These are phyloP conservation scores for Paralagenidium karlingii DNA, from an alignment of 352 stramenopile species.

Conservation along the genomic window DNA sequence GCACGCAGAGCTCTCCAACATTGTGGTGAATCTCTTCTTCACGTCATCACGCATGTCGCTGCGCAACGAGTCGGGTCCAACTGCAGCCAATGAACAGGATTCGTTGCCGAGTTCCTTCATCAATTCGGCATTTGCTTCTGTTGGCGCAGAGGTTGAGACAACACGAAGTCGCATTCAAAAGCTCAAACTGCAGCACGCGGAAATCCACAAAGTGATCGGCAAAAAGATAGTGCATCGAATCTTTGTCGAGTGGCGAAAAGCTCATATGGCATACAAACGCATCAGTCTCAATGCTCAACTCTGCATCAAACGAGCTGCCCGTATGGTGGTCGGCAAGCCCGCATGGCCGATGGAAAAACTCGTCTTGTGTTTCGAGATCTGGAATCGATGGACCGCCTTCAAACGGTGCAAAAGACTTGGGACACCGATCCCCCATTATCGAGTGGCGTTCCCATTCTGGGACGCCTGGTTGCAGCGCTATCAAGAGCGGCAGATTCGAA, in stretches of 20 bases:
- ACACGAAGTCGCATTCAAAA: conserved; percentile 11
- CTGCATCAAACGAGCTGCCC: conserved; percentile 52
- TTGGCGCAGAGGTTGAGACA: conserved; percentile 16
- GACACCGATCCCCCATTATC: conserved; percentile 27
- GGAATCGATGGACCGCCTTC: conserved; percentile 47
- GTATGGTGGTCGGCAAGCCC: conserved; percentile 39
- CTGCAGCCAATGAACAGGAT: conserved; percentile 5
- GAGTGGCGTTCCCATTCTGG: conserved; percentile 37
- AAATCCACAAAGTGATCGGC: conserved; percentile 27
- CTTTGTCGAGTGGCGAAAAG: conserved; percentile 49
- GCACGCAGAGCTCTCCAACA: conserved; percentile 22
- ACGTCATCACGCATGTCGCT: conserved; percentile 12
- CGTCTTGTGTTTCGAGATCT: conserved; percentile 51
- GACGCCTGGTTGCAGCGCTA: conserved; percentile 67
- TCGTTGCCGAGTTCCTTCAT: conserved; percentile 33
- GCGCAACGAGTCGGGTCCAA: background rate
- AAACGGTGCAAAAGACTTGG: conserved; percentile 27
- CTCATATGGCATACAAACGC: conserved; percentile 26
- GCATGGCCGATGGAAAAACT: conserved; percentile 50
- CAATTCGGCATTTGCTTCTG: conserved; percentile 30
- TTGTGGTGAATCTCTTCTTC: conserved; percentile 69
- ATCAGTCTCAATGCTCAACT: conserved; percentile 50
- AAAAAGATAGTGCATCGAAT: conserved; percentile 58
- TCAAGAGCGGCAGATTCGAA: conserved; percentile 60
- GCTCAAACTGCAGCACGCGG: conserved; percentile 17